These are phyloP conservation scores for Glutinoglossum americanum DNA, from an alignment of 495 filamentous ascomycete genomes.

Conservation along the genomic window DNA sequence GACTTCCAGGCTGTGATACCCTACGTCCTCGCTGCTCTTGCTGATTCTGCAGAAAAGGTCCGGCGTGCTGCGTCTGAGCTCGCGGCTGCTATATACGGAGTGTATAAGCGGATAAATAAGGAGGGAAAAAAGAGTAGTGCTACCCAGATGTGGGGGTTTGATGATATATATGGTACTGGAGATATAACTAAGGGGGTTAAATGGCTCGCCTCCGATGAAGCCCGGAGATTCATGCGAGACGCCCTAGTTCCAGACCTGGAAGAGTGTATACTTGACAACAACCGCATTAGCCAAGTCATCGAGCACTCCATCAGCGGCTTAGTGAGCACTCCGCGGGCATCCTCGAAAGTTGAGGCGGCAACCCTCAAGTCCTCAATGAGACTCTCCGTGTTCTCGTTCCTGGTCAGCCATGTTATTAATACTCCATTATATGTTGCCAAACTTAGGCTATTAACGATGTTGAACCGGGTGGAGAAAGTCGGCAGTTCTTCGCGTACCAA, in stretches of 20 bases:
- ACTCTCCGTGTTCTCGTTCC: constrained; percentile 43
- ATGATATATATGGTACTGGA: constrained; percentile 34
- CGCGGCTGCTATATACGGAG: constrained; percentile 22
- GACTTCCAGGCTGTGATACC: constrained; percentile 64
- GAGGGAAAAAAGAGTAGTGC: constrained; percentile 10
- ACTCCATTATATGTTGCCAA: constrained; percentile 49
- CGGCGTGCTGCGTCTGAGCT: constrained; percentile 52
- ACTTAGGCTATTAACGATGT: constrained; percentile 39
- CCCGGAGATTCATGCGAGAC: constrained; percentile 34
- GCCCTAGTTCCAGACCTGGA: constrained; percentile 51
- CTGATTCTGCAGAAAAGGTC: constrained; percentile 50
- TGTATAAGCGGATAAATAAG: constrained; percentile 18
- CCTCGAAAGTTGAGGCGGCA: constrained; percentile 22
- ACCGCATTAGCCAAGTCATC: constrained; percentile 37
- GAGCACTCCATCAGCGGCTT: constrained; percentile 31
- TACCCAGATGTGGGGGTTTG: constrained; percentile 25
- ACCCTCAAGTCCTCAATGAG: constrained; percentile 42
- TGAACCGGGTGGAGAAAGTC: constrained; percentile 50
- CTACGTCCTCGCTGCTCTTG: constrained; percentile 49
- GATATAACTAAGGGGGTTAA: constrained; percentile 26
- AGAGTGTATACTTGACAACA: constrained; percentile 58
- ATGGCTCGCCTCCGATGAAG: constrained; percentile 37
- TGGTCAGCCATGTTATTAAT: constrained; percentile 46
- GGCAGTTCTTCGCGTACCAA: constrained; percentile 42
- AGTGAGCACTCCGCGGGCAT: constrained; percentile 12